A percentile compares a stretch with the other conserved stretches of the same genome.
Conservation (phyloP, 2,329 filamentous ascomycete genomes). For the Penicillium sp. region DNA sequence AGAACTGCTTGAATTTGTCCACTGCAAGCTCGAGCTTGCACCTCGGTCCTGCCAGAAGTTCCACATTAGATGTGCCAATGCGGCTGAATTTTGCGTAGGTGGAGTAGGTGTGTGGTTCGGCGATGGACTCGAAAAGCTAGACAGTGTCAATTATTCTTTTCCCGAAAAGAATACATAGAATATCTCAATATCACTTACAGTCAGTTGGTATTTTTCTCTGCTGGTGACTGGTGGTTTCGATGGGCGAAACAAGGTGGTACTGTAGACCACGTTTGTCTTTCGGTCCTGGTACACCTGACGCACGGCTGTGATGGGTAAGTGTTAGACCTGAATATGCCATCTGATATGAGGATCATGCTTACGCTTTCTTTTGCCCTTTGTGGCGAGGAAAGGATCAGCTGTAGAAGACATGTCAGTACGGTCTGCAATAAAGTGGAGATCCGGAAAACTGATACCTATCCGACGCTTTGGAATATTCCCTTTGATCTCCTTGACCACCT, state of each 20-base stretch:
- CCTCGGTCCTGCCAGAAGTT: slow-evolving; percentile 36
- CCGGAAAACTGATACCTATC: not conserved
- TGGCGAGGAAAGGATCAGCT: slow-evolving; percentile 5
- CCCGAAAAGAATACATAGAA: not conserved
- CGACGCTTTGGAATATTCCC: not conserved
- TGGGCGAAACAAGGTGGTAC: slow-evolving; percentile 59
- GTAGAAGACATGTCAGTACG: slow-evolving; percentile 9
- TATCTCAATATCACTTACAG: slow-evolving; percentile 48
- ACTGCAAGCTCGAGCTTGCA: slow-evolving; percentile 46
- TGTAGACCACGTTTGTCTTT: slow-evolving; percentile 61
- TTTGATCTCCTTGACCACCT: not conserved
- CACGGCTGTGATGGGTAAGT: not conserved
- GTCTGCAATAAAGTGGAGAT: not conserved
- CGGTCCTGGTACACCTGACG: slow-evolving; percentile 62
- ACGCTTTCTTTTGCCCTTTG: slow-evolving; percentile 53
- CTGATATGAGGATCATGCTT: not conserved
- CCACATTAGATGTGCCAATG: slow-evolving; percentile 29
- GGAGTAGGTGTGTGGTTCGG: slow-evolving; percentile 60
- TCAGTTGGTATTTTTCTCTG: slow-evolving; percentile 61
- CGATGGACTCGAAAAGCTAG: slow-evolving; percentile 68
- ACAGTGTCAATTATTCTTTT: slow-evolving; percentile 14
- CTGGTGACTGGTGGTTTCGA: slow-evolving; percentile 47
- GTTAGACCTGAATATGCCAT: not conserved
- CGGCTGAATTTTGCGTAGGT: slow-evolving; percentile 54
- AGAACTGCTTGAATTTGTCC: slow-evolving; percentile 56